Evolutionary conservation across 148 eudicot species (phyloP), one percentile per base, ranked within the genome.

Genomic region (Chenopodium album): DNA sequence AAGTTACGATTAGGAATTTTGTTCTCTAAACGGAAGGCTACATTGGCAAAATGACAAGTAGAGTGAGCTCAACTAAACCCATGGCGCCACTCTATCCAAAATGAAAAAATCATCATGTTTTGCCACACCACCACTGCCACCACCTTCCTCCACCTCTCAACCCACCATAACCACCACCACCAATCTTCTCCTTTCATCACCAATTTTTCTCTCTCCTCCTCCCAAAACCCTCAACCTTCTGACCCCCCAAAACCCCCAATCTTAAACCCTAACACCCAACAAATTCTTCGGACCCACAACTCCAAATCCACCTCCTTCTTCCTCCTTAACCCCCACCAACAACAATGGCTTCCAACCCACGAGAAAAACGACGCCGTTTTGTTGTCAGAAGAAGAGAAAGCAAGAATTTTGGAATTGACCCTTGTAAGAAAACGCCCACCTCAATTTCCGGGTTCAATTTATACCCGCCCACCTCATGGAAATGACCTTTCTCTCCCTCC

Each of bases 381-480:
- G 4, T 14, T 73, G 0, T 76, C 88, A 19, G 77, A 85, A 19
- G 81, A 88, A 69, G 90, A 89, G 22, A 87, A 80, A 79, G 87
- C 79, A n/a, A 82, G 85, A 78, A 85, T 90, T 76, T 80, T 93
- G 16, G 90, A 92, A 76, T 75, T 93, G 19, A 85, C 98, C 46
- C 84, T 91, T 17, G 78, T 84, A 2, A 82, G 87, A 47, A 94
- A 89, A 83, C 85, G 89, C 20, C 78, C 90, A 73, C 95, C 97
- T 14, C 91, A 84, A 81, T 95, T 95, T 32, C 97, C 98, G 0
- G 98, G 98, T 23, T 93, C 98, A n/a, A 87, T 95, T 71, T 88
- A 88, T 52, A 46, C 84, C 20, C 83, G 88, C 59, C 84, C 84
- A 41, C 76, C 88, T 4, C 77, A 78, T 54, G 52, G 79, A 81